Evolutionary conservation across 148 eudicot genomes (phyloP), one percentile per base, ranked within the genome.

Genomic region (Nyssa sinensis): DNA sequence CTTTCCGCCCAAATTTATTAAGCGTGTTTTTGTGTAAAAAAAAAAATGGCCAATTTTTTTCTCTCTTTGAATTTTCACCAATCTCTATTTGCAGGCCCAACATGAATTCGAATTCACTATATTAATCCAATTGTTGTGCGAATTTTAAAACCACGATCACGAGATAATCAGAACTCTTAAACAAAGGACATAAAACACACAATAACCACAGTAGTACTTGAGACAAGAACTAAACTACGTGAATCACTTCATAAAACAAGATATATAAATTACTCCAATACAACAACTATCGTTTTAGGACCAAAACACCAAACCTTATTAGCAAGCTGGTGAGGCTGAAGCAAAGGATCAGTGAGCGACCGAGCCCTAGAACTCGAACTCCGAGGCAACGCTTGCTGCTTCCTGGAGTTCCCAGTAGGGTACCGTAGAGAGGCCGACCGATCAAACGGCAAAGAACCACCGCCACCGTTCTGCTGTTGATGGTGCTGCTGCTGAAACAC

Each of bases 271-370:
- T n/a, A n/a, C n/a, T n/a, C n/a, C n/a, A n/a, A n/a, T 19, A 49
- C 70, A 41, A 25, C 0, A 59, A 47, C 28, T 13, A 9, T 11
- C 7, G 12, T 29, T 28, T 2, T 12, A 31, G 5, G n/a, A 69
- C 27, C 47, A 23, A 9, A 44, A 31, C 10, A 21, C 2, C 16
- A 72, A 75, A 91, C 98, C 98, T 91, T 93, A 77, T 84, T 81
- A 77, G 88, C 71, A 25, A 93, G 90, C 75, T 91, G 97, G 64
- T 85, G 90, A 75, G 97, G 97, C 7, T 86, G 91, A 71, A 93
- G 88, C 57, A 91, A 82, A 81, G 91, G 89, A 87, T 93, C 98
- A 75, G 89, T 82, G 23, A 83, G 71, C 33, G 94, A 89, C 25
- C 93, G 79, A 27, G 95, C 75, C 74, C 97, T 77, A 62, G 97